Base-by-base conservation (phyloP, 1,284 basidiomycete genomes). In the Ustilago shanxiensis region DNA sequence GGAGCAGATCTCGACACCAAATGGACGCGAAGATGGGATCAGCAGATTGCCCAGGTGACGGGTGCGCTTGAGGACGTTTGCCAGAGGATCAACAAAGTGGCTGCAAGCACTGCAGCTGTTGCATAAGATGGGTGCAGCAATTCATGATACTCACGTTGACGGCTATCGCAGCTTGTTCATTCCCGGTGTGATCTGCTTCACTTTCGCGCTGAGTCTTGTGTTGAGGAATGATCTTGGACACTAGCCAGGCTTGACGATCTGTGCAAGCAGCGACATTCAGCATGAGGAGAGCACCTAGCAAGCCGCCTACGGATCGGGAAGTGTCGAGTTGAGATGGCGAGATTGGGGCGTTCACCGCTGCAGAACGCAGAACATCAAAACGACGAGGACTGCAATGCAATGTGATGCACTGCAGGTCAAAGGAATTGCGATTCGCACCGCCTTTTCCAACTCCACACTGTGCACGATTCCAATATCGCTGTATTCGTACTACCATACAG, bases 11-110 rank as follows among this genome's bases (percentile, higher is more conserved):
- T 60, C 1, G 77, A 77, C 44, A 66, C 70, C 24, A 71, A 72
- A 28, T 79, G 68, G 61, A 77, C 73, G 1, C 52, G 64, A 16
- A 60, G 77, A 20, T 80, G 79, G 79, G 79, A 80, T 52, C 61
- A 65, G 20, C 73, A 80, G 64, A 80, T 80, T 24, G 69, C 65
- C 1, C 55, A 66, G 20, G 72, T 79, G 33, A 79, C 79, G 2
- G 61, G 67, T 13, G 63, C 67, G 18, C 45, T 80, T 8, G 79
- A 80, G 44, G 73, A 75, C 31, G 72, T 79, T 16, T 79, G 73
- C 37, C 76, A 76, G 60, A 64, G 66, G 33, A 63, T 80, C 53
- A 73, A 69, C 54, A 71, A 66, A 62, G 53, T 67, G 26, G 47
- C 60, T 45, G 54, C 54, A 20, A 39, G 60, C 20, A 39, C 24